Evolutionary conservation across 352 stramenopile genomes (phyloP).

Genomic region (Plasmopara halstedii): DNA sequence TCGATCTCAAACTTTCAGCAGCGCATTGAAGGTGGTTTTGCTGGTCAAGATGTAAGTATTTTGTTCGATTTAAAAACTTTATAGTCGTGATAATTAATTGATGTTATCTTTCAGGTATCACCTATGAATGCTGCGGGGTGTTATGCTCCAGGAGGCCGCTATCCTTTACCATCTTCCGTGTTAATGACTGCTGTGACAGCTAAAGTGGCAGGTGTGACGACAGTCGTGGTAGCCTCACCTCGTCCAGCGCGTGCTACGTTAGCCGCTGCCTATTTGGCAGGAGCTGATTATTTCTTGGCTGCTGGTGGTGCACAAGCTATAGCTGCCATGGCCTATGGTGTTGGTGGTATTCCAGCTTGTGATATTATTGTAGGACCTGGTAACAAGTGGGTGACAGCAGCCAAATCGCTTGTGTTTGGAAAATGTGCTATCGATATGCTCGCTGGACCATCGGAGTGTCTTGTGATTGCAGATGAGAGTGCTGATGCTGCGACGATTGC

Average conservation of each 20-base stretch:
- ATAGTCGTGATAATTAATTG: too few relatives aligned
- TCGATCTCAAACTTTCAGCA: constrained; percentile 91
- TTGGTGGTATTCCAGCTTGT: constrained; percentile 85
- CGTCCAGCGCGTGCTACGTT: constrained; percentile 89
- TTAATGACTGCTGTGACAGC: constrained; percentile 97
- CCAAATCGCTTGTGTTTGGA: constrained; percentile 96
- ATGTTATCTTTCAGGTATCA: constrained; percentile 19
- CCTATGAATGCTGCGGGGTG: constrained; percentile 86
- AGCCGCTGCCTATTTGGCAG: constrained; percentile 90
- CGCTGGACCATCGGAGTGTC: constrained; percentile 95
- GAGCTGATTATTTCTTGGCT: constrained; percentile 84
- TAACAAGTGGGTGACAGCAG: constrained; percentile 99
- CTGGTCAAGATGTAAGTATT: constrained; percentile 87
- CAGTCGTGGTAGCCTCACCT: constrained; percentile 93
- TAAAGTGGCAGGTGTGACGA: constrained; percentile 89
- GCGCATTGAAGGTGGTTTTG: constrained; percentile 92
- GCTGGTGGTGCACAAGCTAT: constrained; percentile 86
- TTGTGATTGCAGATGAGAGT: constrained; percentile 95
- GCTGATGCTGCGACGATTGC: constrained; percentile 64
- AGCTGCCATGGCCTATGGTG: constrained; percentile 94
- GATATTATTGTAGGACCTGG: constrained; percentile 98
- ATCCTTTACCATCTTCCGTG: constrained; percentile 96
- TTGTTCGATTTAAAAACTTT: too few relatives aligned
- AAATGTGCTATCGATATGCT: constrained; percentile 99
- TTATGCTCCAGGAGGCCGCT: constrained; percentile 96